A percentile compares a stretch with the other conserved stretches of the same genome.
Conservation (phyloP, 306 rosid species). For the Cotoneaster glaucophyllus region DNA sequence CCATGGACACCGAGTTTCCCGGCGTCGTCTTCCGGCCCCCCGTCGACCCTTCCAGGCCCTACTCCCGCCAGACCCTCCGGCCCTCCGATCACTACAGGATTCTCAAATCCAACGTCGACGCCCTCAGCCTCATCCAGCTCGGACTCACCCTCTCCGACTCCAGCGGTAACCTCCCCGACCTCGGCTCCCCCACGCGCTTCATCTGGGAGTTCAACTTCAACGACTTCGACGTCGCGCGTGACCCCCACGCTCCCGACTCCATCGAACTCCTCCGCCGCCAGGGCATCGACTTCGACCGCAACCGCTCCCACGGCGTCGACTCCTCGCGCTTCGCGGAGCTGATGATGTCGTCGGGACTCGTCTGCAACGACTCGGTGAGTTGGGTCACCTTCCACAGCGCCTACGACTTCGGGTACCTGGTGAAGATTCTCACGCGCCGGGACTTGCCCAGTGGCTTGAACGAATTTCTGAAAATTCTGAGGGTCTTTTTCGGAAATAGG, state of each 20-base stretch:
- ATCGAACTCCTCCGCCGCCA: conserved; percentile 49
- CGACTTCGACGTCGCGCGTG: conserved; percentile 45
- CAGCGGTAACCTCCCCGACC: conserved; percentile 52
- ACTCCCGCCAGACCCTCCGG: too few species aligned
- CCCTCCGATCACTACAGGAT: conserved; percentile 49
- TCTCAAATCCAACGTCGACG: conserved; percentile 68
- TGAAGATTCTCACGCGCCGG: conserved; percentile 49
- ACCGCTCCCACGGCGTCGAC: conserved; percentile 33
- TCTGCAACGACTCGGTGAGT: conserved; percentile 43
- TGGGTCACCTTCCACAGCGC: conserved; percentile 83
- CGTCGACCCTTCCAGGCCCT: too few species aligned
- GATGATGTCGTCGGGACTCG: conserved; percentile 56
- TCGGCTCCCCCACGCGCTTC: conserved; percentile 27
- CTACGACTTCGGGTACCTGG: conserved; percentile 62
- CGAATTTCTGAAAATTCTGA: conserved; percentile 31
- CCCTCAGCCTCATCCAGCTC: conserved; percentile 58
- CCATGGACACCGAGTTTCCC: too few species aligned
- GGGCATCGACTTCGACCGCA: conserved; percentile 52
- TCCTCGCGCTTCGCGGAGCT: conserved; percentile 40
- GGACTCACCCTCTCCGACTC: conserved; percentile 65
- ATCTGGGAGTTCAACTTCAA: conserved; percentile 69
- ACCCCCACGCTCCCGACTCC: conserved; percentile 47
- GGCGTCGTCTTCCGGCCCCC: too few species aligned
- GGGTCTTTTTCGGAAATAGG: conserved; percentile 36
- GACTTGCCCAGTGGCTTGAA: conserved; percentile 29